Evolutionary conservation across 345 rosid species (phyloP).

Genomic region (Streptanthus diversifolius): DNA sequence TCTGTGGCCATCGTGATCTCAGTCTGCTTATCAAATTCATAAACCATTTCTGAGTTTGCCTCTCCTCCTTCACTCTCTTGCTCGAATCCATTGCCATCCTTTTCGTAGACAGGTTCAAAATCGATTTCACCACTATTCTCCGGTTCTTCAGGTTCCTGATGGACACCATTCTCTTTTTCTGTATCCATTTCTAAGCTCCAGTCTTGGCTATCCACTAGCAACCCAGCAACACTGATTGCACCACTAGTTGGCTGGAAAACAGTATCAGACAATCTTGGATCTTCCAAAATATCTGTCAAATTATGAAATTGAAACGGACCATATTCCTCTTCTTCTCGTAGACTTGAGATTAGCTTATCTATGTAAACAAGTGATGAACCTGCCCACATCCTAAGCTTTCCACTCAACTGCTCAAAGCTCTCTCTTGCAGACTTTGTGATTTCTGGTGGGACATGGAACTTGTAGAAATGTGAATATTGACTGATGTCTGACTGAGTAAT

Average conservation of each 20-base stretch:
- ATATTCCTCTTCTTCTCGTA: constrained; percentile 15
- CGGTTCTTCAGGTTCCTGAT: not conserved
- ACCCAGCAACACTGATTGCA: constrained; percentile 19
- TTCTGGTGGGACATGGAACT: constrained; percentile 8
- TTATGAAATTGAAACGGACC: constrained; percentile 21
- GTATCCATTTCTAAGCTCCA: constrained; percentile 7
- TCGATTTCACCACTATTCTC: not conserved
- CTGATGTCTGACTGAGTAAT: not conserved
- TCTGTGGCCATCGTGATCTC: constrained; percentile 16
- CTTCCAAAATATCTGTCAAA: constrained; percentile 20
- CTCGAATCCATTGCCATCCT: not conserved
- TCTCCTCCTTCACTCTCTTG: constrained; percentile 18
- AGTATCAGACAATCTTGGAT: constrained; percentile 15
- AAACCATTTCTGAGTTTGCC: not conserved
- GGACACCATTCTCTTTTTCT: constrained; percentile 8
- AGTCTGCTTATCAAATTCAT: constrained; percentile 9
- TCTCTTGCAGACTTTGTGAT: constrained; percentile 5
- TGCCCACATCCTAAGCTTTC: constrained; percentile 26
- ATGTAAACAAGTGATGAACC: constrained; percentile 25
- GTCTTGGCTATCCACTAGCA: constrained; percentile 8
- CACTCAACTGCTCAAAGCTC: constrained; percentile 24
- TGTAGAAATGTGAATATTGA: not conserved
- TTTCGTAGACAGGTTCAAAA: constrained; percentile 10
- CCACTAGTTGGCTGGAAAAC: constrained; percentile 18
- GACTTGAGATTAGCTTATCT: constrained; percentile 21